Evolutionary conservation across 2,329 filamentous ascomycete genomes (phyloP).

Genomic region (Fusarium sp.): DNA sequence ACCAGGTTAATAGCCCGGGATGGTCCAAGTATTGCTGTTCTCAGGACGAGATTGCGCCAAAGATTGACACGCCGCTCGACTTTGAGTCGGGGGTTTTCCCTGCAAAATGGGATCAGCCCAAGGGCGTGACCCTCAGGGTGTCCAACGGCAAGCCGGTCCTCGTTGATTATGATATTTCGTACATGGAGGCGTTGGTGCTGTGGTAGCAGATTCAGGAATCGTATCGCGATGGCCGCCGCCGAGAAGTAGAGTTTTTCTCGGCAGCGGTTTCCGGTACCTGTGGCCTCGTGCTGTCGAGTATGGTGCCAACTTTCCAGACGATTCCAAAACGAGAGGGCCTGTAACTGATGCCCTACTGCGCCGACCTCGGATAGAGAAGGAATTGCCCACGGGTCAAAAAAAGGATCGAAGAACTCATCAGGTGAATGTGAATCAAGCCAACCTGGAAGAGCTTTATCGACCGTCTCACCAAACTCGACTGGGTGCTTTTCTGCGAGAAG

Average conservation of each 20-base stretch:
- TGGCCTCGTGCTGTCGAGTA: no score
- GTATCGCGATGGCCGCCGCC: constrained; percentile 19
- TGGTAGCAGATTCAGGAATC: constrained; percentile 16
- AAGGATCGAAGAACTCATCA: neutral
- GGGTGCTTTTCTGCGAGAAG: neutral
- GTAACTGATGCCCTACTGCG: neutral
- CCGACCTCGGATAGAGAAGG: neutral
- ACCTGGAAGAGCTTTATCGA: neutral
- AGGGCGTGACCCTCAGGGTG: neutral
- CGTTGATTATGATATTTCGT: neutral
- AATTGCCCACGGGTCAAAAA: constrained; percentile 2
- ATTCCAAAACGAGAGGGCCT: neutral
- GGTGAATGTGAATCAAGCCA: neutral
- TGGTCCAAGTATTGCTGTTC: no score
- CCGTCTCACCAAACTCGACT: neutral
- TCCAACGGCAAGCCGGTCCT: constrained; percentile 6
- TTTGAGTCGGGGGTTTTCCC: constrained; percentile 22
- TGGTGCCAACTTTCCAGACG: no score
- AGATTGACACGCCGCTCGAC: constrained; percentile 27
- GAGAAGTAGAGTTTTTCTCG: constrained; percentile 25
- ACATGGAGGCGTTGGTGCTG: neutral
- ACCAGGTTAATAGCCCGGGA: no score
- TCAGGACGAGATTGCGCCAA: neutral
- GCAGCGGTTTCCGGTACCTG: neutral
- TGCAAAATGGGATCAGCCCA: constrained; percentile 8